Percentiles rank a stretch among this genome's conserved stretches.
Evolutionary conservation across 306 rosid species (phyloP).

Genomic region (Rosa rugosa): DNA sequence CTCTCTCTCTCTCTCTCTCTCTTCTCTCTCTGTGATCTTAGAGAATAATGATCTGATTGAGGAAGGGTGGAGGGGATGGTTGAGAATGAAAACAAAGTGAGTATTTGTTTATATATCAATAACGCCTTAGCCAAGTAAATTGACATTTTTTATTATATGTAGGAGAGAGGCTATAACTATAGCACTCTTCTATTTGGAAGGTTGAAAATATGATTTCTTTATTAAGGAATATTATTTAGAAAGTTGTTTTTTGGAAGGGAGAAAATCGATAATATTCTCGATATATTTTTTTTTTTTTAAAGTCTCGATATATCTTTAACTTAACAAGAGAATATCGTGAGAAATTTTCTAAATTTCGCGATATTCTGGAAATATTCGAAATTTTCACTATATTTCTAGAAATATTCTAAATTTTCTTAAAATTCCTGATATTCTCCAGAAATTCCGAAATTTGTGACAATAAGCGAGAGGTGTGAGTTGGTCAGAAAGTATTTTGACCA

Average conservation of each 20-base stretch:
- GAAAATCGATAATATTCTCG: no score
- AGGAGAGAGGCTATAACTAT: neutral
- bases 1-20: constrained; percentile 17
- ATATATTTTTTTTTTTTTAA: no score
- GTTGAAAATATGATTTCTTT: constrained; percentile 7
- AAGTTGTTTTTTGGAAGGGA: neutral
- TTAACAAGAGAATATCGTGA: no score
- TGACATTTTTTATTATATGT: neutral
- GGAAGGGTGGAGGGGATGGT: constrained; percentile 24
- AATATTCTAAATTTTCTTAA: no score
- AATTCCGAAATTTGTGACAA: no score
- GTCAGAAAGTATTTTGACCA: no score
- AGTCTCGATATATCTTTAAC: no score
- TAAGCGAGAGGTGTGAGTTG: no score
- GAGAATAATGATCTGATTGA: constrained; percentile 22
- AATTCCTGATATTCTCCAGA: no score
- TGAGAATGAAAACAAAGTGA: constrained; percentile 42
- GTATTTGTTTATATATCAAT: constrained; percentile 26
- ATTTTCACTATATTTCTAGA: no score
- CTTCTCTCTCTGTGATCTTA: constrained; percentile 14
- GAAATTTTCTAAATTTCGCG: no score
- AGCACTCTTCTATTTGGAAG: constrained; percentile 7
- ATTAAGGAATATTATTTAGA: constrained; percentile 9
- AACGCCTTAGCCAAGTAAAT: constrained; percentile 27
- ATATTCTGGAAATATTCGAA: no score